These are phyloP conservation scores for Peltaster fructicola DNA, from an alignment of 2,329 filamentous ascomycete genomes.

Conservation along the genomic window DNA sequence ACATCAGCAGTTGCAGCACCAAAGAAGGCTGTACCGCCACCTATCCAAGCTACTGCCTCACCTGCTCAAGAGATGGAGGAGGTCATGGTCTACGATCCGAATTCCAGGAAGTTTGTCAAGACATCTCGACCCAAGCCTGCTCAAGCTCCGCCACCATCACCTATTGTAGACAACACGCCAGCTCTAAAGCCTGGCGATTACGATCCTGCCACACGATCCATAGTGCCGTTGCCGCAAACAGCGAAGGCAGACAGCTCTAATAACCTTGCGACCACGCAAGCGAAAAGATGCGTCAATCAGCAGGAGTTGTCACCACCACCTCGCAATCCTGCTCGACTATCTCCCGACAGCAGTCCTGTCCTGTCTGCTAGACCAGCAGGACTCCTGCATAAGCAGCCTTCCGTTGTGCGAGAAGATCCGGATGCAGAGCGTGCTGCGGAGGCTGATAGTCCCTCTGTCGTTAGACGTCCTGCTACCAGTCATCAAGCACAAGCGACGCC, in stretches of 20 bases:
- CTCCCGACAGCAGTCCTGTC: constrained; percentile 9
- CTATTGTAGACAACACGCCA: constrained; percentile 4
- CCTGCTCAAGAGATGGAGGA: constrained; percentile 6
- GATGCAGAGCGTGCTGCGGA: constrained; percentile 14
- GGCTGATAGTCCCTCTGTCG: background rate
- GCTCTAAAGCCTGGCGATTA: constrained; percentile 11
- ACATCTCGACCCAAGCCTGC: constrained; percentile 8
- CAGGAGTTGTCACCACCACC: constrained; percentile 13
- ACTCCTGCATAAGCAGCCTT: constrained; percentile 16
- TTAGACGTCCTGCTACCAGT: too few species aligned
- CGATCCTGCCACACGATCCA: constrained; percentile 15
- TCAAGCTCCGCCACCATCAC: constrained; percentile 7
- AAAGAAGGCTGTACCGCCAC: constrained; percentile 4
- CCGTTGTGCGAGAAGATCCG: constrained; percentile 17
- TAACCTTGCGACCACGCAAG: constrained; percentile 1
- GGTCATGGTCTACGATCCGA: constrained; percentile 17
- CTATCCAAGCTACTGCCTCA: constrained; percentile 5
- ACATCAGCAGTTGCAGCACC: constrained; percentile 5
- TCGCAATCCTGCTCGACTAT: constrained; percentile 14
- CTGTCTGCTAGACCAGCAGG: constrained; percentile 7
- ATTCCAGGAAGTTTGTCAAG: constrained; percentile 14
- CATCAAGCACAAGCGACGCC: background rate
- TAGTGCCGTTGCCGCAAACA: constrained; percentile 8
- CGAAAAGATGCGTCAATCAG: too few species aligned
- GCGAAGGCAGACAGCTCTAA: too few species aligned